Conservation (phyloP, 495 filamentous ascomycete genomes). For the Penicillium lagena region DNA sequence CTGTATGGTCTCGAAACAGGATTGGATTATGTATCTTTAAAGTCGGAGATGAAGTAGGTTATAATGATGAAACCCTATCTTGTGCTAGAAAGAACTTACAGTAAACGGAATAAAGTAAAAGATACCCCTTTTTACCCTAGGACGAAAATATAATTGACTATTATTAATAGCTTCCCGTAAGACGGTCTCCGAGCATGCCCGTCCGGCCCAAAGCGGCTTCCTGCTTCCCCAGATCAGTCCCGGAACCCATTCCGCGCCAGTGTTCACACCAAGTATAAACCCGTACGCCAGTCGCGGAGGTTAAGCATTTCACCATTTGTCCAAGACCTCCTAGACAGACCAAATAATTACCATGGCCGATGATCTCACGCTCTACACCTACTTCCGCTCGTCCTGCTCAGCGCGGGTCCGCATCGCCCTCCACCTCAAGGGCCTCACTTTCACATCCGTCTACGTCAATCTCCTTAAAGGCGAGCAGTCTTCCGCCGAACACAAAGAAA, state of each 20-base stretch:
- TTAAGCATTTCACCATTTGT: neutral
- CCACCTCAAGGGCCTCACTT: conserved; percentile 37
- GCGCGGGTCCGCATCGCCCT: conserved; percentile 47
- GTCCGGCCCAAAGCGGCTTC: too few species aligned
- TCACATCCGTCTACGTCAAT: conserved; percentile 35
- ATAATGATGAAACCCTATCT: too few species aligned
- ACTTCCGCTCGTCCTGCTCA: conserved; percentile 52
- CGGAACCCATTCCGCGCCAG: conserved; percentile 18
- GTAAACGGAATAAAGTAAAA: too few species aligned
- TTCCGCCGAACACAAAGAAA: conserved; percentile 19
- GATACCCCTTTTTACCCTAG: too few species aligned
- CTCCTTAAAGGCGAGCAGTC: conserved; percentile 40
- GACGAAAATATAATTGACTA: too few species aligned
- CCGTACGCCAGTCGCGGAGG: neutral
- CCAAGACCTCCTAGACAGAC: too few species aligned
- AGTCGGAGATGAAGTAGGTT: too few species aligned
- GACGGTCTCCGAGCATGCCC: too few species aligned
- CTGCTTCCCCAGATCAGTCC: neutral
- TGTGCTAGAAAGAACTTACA: too few species aligned
- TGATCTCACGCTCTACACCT: conserved; percentile 41
- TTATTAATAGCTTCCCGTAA: too few species aligned
- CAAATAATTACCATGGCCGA: conserved; percentile 20
- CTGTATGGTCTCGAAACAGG: too few species aligned
- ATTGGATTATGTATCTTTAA: too few species aligned
- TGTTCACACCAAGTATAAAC: neutral